Percentiles rank a stretch among this genome's conserved stretches.
Conservation (phyloP, 768 basidiomycete genomes). For the Boletus insuetus region DNA sequence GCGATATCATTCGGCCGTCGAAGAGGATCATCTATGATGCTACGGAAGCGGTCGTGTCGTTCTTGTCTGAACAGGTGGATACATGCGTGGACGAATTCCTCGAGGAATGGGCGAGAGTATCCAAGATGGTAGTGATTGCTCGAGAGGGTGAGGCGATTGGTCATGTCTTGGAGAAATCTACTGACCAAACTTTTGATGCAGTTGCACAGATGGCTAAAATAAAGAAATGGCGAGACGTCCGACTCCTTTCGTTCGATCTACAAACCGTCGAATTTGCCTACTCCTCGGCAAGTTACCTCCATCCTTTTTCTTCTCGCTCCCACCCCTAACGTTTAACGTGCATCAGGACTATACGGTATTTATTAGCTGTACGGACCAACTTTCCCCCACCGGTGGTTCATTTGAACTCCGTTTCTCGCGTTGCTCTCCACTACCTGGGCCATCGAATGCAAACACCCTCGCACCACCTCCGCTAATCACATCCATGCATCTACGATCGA, state of each 20-base stretch:
- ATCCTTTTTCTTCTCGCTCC: background rate
- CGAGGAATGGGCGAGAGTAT: conserved; percentile 90
- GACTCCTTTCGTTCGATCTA: conserved; percentile 85
- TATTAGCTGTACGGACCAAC: conserved; percentile 76
- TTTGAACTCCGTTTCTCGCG: conserved; percentile 76
- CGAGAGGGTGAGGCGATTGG: conserved; percentile 62
- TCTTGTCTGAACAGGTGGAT: conserved; percentile 82
- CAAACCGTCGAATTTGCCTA: conserved; percentile 92
- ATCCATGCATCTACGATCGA: conserved; percentile 38
- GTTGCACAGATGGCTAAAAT: conserved; percentile 82
- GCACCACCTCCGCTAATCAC: conserved; percentile 27
- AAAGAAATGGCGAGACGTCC: conserved; percentile 69
- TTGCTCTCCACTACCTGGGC: conserved; percentile 15
- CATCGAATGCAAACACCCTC: conserved; percentile 16
- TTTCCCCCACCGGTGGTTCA: conserved; percentile 62
- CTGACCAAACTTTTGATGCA: conserved; percentile 25
- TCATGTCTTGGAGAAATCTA: background rate
- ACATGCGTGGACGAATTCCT: conserved; percentile 88
- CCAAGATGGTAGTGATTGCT: conserved; percentile 92
- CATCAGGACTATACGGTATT: conserved; percentile 70
- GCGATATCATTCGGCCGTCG: conserved; percentile 72
- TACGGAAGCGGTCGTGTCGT: conserved; percentile 83
- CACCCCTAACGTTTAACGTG: background rate
- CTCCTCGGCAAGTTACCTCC: conserved; percentile 44
- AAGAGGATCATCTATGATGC: conserved; percentile 90